phyloP scores from a whole-genome alignment of 2,329 filamentous ascomycete genomes.

The Gremmenia infestans region DNA sequence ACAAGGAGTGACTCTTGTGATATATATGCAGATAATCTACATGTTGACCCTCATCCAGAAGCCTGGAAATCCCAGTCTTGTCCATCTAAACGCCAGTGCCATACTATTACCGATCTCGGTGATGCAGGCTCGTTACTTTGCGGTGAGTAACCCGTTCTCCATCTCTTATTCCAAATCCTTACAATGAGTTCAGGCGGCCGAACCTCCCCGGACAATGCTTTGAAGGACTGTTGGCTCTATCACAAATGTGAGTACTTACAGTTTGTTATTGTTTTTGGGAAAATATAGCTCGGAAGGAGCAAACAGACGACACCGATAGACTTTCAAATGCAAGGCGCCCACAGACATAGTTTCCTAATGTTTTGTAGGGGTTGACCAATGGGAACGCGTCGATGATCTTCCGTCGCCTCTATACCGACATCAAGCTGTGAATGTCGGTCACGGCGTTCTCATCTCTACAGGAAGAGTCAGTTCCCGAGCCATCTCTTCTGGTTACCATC shows the following conservation, averaged over 20 bases:
- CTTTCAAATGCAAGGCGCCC: no score
- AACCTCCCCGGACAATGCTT: conserved; percentile 64
- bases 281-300: no score
- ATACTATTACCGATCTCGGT: conserved; percentile 65
- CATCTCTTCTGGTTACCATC: conserved; percentile 16
- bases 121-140: conserved; percentile 34
- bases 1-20: conserved; percentile 41
- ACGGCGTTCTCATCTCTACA: conserved; percentile 37
- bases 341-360: not conserved
- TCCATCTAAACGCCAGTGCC: conserved; percentile 60
- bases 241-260: conserved; percentile 35
- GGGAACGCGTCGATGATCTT: conserved; percentile 62
- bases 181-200: conserved; percentile 71
- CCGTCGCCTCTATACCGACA: conserved; percentile 73
- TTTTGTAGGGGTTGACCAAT: conserved; percentile 37
- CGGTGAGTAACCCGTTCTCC: no score
- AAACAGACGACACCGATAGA: no score
- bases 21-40: conserved; percentile 34
- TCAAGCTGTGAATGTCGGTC: conserved; percentile 49
- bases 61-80: not conserved
- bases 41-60: not conserved
- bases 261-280: no score
- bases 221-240: conserved; percentile 73
- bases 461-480: conserved; percentile 28
- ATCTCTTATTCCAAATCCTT: not conserved